Base-by-base conservation (phyloP, 139 green algal genomes). In the Chlorella sp. region DNA sequence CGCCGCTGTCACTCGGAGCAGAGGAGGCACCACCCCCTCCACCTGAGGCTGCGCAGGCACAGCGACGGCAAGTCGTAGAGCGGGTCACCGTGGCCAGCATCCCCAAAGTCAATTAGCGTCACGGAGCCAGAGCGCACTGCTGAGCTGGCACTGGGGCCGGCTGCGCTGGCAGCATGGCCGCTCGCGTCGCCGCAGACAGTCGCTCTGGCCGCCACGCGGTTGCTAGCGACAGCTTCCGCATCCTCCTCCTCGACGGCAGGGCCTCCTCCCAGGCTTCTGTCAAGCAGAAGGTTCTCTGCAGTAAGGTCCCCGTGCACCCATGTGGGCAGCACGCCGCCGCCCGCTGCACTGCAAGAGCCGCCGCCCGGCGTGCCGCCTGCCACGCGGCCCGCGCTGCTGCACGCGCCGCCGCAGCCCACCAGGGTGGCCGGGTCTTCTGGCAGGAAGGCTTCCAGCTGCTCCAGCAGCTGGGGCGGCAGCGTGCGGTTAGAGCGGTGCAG, bases 251-350 rank as follows among this genome's bases (percentile, higher is more conserved):
- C 14, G 9, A 29, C 67, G 9, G 8, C 51, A 48, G 43, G n/a
- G n/a, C n/a, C n/a, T n/a, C n/a, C n/a, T n/a, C n/a, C n/a, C 64
- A 71, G 64, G 25, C 27, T 5, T 21, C 17, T n/a, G 48, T 23
- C 29, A 3, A 79, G n/a, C 35, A 86, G 75, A 23, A 86, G 42
- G 40, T 86, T 86, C 31, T 78, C 75, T 3, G 67, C n/a, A 2
- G 80, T 86, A 17, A 86, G 46, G n/a, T 86, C 80, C 0, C 75
- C 80, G 27, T 86, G 80, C 50, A 86, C 45, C 75, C 75, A 83
- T 11, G 9, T 8, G 17, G 80, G 79, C 40, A 58, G 17, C 21
- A 43, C 2, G 51, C 36, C 23, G 38, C 62, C 35, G 62, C 62
- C 42, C 15, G 38, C 48, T 46, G 60, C 19, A 36, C 60, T 46